phyloP scores from a whole-genome alignment of 2,329 filamentous ascomycete species.

The Alternaria gaisen region DNA sequence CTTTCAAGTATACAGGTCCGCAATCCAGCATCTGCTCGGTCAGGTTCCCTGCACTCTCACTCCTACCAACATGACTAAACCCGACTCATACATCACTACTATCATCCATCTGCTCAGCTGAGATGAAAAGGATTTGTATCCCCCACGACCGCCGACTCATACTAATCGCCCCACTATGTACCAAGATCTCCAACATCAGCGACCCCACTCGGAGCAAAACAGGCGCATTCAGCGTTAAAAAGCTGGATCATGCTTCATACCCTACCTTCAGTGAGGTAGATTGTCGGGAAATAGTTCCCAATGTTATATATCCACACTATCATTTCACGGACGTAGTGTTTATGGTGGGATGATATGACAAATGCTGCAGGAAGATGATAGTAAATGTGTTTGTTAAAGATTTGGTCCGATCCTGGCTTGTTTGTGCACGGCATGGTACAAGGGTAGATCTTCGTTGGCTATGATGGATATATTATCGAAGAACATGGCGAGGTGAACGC shows the following conservation, averaged over 20 bases:
- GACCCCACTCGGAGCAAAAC: not conserved
- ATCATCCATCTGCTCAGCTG: not conserved
- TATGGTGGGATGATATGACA: not conserved
- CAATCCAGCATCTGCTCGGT: not conserved
- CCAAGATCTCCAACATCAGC: not conserved
- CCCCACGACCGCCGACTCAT: not conserved
- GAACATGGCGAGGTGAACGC: not conserved
- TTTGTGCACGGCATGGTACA: not conserved
- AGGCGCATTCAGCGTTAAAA: not conserved
- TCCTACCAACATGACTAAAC: not conserved
- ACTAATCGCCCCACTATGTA: not conserved
- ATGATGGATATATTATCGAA: not conserved
- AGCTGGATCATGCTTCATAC: not conserved
- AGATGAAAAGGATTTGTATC: not conserved
- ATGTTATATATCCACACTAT: not conserved
- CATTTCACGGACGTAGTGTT: not conserved
- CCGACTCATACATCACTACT: not conserved
- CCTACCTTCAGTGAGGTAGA: not conserved
- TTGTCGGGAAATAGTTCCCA: not conserved
- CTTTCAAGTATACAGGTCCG: not conserved
- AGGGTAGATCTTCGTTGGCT: not conserved
- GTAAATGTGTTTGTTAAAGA: not conserved
- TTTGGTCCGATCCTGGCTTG: not conserved
- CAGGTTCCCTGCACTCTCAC: not conserved
- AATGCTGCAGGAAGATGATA: not conserved